Conservation (phyloP, 768 basidiomycete genomes). For the Pisolithus sp. region DNA sequence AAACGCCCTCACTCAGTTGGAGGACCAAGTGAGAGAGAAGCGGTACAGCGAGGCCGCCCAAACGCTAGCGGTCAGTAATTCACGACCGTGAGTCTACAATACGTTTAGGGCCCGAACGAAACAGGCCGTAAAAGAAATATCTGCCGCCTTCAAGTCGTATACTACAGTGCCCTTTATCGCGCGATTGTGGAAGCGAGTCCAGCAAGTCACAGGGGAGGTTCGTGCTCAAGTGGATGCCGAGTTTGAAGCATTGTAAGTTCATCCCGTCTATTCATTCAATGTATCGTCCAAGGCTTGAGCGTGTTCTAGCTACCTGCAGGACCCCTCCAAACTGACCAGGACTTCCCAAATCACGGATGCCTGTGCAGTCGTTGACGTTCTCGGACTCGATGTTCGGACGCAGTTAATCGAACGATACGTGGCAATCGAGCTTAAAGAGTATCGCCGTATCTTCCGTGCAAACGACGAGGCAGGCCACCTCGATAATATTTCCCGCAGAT, state of each 20-base stretch:
- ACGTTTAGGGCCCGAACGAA: neutral
- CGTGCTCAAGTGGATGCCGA: slow-evolving; percentile 78
- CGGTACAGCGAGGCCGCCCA: slow-evolving; percentile 81
- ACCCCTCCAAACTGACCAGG: slow-evolving; percentile 61
- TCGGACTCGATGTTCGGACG: slow-evolving; percentile 76
- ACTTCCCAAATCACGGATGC: slow-evolving; percentile 67
- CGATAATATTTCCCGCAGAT: slow-evolving; percentile 89
- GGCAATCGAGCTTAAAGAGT: slow-evolving; percentile 87
- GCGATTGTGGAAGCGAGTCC: slow-evolving; percentile 71
- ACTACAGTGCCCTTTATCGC: slow-evolving; percentile 70
- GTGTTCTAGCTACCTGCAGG: slow-evolving; percentile 65
- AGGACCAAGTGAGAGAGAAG: slow-evolving; percentile 69
- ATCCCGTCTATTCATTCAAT: neutral
- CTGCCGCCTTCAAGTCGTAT: slow-evolving; percentile 73
- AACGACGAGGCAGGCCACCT: slow-evolving; percentile 94
- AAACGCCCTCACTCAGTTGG: slow-evolving; percentile 75
- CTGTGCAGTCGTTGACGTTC: slow-evolving; percentile 82
- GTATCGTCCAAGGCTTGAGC: neutral
- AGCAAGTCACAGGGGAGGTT: slow-evolving; percentile 79
- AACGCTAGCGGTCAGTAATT: slow-evolving; percentile 61
- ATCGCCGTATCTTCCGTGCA: slow-evolving; percentile 89
- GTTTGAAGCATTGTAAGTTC: slow-evolving; percentile 85
- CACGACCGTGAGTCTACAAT: neutral
- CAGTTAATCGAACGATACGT: slow-evolving; percentile 87
- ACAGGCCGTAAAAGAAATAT: slow-evolving; percentile 85